These are phyloP conservation scores for Ophiocordyceps sinensis DNA, from an alignment of 2,329 filamentous ascomycete genomes.

Conservation along the genomic window DNA sequence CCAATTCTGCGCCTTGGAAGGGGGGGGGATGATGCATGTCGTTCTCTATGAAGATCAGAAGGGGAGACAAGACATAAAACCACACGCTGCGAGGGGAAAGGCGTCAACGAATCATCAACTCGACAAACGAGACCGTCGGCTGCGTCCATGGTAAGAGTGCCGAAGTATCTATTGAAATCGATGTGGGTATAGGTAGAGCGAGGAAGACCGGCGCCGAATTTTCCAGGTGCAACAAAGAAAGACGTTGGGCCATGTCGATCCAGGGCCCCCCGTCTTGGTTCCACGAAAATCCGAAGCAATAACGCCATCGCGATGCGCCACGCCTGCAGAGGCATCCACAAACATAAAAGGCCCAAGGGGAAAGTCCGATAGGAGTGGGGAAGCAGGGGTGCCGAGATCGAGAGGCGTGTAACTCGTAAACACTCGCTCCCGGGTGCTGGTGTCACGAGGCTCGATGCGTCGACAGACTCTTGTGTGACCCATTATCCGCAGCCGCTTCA, in stretches of 20 bases:
- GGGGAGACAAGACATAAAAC: neutral
- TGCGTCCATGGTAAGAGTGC: neutral
- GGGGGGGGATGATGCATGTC: neutral
- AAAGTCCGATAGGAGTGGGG: too few relatives aligned
- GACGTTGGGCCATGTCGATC: neutral
- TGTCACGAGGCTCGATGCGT: neutral
- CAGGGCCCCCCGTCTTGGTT: neutral
- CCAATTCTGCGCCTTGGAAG: neutral
- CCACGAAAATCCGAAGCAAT: neutral
- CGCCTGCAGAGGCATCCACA: neutral
- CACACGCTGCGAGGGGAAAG: neutral
- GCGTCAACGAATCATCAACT: neutral
- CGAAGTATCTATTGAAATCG: neutral
- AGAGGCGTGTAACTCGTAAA: too few relatives aligned
- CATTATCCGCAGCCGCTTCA: neutral
- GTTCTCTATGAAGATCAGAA: neutral
- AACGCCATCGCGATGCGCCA: constrained; percentile 5
- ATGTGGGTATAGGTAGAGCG: neutral
- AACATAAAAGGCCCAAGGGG: neutral
- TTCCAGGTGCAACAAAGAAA: neutral
- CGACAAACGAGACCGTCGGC: neutral
- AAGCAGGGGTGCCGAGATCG: too few relatives aligned
- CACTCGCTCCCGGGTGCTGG: too few relatives aligned
- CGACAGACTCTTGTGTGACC: neutral
- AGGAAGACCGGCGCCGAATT: neutral